Conservation (phyloP, 805 yeast genomes). For the Komagataella kurtzmanii region DNA sequence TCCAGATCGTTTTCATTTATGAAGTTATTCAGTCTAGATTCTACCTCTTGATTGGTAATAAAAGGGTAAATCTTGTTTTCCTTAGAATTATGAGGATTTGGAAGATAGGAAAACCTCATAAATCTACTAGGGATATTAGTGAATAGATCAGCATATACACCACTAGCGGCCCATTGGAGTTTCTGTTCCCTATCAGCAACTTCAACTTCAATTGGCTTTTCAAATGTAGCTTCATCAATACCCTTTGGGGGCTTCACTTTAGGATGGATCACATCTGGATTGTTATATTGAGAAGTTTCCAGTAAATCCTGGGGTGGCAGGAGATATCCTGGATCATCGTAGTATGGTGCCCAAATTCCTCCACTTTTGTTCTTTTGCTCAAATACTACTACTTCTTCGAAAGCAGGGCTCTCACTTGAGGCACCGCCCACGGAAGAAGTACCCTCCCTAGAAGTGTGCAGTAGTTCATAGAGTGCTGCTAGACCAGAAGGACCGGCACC, state of each 20-base stretch:
- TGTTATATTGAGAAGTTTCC: constrained; percentile 3
- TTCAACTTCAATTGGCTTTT: constrained; percentile 16
- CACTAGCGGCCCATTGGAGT: constrained; percentile 21
- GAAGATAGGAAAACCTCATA: constrained; percentile 20
- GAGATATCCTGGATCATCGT: constrained; percentile 9
- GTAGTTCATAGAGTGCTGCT: constrained; percentile 15
- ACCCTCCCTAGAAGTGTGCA: constrained; percentile 16
- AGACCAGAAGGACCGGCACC: constrained; percentile 20
- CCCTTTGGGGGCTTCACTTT: constrained; percentile 3
- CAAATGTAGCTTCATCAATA: constrained; percentile 15
- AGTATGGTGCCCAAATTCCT: constrained; percentile 23
- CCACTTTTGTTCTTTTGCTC: constrained; percentile 24
- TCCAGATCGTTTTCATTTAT: constrained; percentile 1
- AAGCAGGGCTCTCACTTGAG: constrained; percentile 11
- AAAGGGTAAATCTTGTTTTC: not conserved
- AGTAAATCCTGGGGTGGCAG: constrained; percentile 5
- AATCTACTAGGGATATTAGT: constrained; percentile 26
- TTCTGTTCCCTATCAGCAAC: constrained; percentile 4
- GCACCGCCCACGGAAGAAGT: constrained; percentile 9
- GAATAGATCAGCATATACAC: constrained; percentile 22
- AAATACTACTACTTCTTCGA: constrained; percentile 22
- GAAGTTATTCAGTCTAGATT: constrained; percentile 6
- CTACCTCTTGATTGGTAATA: constrained; percentile 1
- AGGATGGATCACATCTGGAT: constrained; percentile 7
- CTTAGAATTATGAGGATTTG: not conserved